Percentiles rank a stretch among this genome's conserved stretches.
These are phyloP conservation scores for Spergularia azorica DNA, from an alignment of 179 eudicot species.

Conservation along the genomic window DNA sequence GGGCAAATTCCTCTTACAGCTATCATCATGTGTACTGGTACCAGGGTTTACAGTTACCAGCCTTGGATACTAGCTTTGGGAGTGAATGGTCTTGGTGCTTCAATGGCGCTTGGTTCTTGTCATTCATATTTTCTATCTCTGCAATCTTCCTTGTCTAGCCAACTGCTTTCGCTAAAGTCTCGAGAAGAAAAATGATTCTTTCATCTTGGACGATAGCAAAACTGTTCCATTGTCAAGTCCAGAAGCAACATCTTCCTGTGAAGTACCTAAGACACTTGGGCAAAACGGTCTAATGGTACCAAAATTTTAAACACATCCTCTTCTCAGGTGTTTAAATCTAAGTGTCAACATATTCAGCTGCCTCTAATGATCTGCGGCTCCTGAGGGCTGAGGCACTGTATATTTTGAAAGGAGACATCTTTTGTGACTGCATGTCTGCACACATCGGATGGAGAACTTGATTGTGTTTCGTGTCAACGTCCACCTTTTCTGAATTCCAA, in stretches of 20 bases:
- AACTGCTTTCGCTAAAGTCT: conserved; percentile 1
- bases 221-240: not conserved
- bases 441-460: not conserved
- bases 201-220: not conserved
- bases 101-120: not conserved
- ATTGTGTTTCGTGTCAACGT: no score
- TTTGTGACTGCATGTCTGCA: not conserved
- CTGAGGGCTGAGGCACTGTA: no score
- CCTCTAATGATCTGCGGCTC: not conserved
- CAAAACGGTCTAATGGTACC: conserved; percentile 4
- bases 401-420: not conserved
- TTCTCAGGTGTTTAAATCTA: not conserved
- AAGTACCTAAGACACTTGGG: not conserved
- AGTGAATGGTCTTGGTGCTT: no score
- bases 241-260: not conserved
- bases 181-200: not conserved
- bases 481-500: no score
- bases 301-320: not conserved
- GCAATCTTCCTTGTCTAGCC: not conserved
- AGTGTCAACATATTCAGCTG: not conserved
- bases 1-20: not conserved
- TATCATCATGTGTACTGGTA: no score
- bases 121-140: not conserved
- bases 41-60: no score
- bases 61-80: no score